Conservation (phyloP, 2,329 filamentous ascomycete species). For the Arthroderma uncinatum region DNA sequence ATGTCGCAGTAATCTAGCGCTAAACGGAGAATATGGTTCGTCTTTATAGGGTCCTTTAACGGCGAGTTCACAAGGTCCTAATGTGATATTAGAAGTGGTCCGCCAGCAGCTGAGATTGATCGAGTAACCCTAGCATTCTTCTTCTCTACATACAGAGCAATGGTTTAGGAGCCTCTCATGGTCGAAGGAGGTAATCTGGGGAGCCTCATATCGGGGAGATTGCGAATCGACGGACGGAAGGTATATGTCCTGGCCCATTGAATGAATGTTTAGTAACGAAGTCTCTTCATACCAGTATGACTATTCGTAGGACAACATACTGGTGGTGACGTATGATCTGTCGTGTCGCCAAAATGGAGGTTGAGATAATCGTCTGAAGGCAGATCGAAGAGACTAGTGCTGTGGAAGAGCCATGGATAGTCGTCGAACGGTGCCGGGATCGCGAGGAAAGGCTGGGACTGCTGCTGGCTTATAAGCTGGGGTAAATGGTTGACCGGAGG, state of each 20-base stretch:
- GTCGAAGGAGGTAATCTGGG: conserved; percentile 9
- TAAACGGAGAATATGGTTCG: conserved; percentile 9
- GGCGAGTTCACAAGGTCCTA: conserved; percentile 11
- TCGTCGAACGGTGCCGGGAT: conserved; percentile 8
- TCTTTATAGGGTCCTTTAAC: conserved; percentile 11
- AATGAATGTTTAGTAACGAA: neutral
- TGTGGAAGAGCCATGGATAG: conserved; percentile 15
- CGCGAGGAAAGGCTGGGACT: conserved; percentile 7
- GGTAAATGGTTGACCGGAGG: conserved; percentile 7
- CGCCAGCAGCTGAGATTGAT: neutral
- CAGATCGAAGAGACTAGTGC: conserved; percentile 14
- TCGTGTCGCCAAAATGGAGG: conserved; percentile 13
- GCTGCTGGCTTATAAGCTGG: conserved; percentile 7
- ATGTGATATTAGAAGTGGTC: neutral
- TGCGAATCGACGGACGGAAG: conserved; percentile 6
- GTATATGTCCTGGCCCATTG: conserved; percentile 9
- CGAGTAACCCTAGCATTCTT: neutral
- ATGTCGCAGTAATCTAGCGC: conserved; percentile 18
- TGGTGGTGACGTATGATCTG: conserved; percentile 2
- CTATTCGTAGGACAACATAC: conserved; percentile 1
- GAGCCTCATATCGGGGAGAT: conserved; percentile 1
- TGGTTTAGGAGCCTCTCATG: conserved; percentile 13
- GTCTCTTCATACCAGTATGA: neutral
- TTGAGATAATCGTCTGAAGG: conserved; percentile 16
- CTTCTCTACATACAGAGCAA: conserved; percentile 10